Percentiles rank a stretch among this genome's conserved stretches.
Conservation (phyloP, 306 rosid genomes). For the Dalbergia oliveri region DNA sequence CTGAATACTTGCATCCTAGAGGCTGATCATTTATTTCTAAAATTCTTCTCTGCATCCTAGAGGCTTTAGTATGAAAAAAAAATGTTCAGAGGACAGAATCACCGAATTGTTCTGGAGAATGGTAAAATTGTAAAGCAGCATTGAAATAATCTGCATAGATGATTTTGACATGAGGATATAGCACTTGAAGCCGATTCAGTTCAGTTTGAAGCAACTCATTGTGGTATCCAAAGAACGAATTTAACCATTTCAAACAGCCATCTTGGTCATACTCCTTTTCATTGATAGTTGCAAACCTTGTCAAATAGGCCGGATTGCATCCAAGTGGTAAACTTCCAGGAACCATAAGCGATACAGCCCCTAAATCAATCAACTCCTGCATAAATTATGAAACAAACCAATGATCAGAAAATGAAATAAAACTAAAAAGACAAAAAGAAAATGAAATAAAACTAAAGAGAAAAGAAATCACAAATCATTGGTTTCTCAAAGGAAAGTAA, state of each 20-base stretch:
- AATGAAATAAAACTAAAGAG: constrained; percentile 7
- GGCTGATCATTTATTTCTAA: neutral
- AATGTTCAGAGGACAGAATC: constrained; percentile 19
- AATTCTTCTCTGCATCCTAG: neutral
- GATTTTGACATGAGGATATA: constrained; percentile 54
- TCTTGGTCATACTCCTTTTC: constrained; percentile 51
- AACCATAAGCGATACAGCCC: constrained; percentile 59
- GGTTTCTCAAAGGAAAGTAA: constrained; percentile 11
- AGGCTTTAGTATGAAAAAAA: neutral
- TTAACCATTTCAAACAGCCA: constrained; percentile 64
- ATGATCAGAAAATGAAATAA: constrained; percentile 12
- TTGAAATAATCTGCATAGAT: constrained; percentile 65
- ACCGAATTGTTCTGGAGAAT: constrained; percentile 59
- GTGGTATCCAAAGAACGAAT: constrained; percentile 52
- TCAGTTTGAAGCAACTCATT: constrained; percentile 54
- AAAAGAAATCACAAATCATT: constrained; percentile 4
- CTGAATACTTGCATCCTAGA: neutral
- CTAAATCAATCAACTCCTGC: constrained; percentile 63
- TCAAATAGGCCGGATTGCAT: constrained; percentile 53
- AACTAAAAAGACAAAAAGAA: neutral
- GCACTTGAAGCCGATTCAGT: constrained; percentile 46
- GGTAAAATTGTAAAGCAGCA: constrained; percentile 47
- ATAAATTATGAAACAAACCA: constrained; percentile 6
- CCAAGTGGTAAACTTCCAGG: constrained; percentile 74
- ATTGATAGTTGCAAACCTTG: constrained; percentile 31